Conservation (phyloP, 495 filamentous ascomycete genomes). For the Aspergillus sclerotiicarbonarius region DNA sequence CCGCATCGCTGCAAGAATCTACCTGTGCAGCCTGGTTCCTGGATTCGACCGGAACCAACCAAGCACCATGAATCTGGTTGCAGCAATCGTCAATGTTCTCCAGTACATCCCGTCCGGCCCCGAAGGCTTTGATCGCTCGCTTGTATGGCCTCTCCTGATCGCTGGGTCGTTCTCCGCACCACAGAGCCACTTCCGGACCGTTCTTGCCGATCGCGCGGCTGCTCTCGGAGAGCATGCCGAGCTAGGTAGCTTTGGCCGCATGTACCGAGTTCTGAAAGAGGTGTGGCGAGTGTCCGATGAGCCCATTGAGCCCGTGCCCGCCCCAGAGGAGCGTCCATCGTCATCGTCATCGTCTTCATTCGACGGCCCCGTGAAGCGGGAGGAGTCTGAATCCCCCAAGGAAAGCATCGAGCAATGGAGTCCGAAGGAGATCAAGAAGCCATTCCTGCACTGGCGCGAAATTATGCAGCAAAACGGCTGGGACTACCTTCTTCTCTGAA, state of each 20-base stretch:
- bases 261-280: slow-evolving; percentile 74
- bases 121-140: slow-evolving; percentile 81
- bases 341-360: slow-evolving; percentile 4
- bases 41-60: slow-evolving; percentile 71
- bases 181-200: slow-evolving; percentile 66
- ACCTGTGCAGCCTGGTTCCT: slow-evolving; percentile 90
- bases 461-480: slow-evolving; percentile 88
- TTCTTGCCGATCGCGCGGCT: slow-evolving; percentile 68
- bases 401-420: slow-evolving; percentile 11
- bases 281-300: slow-evolving; percentile 76
- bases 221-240: slow-evolving; percentile 71
- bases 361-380: slow-evolving; percentile 22
- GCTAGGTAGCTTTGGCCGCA: slow-evolving; percentile 83
- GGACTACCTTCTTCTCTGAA: slow-evolving; percentile 88
- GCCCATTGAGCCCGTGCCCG: slow-evolving; percentile 15
- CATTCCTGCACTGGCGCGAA: slow-evolving; percentile 85
- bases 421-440: slow-evolving; percentile 13
- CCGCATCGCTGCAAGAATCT: slow-evolving; percentile 89
- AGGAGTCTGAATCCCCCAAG: slow-evolving; percentile 21
- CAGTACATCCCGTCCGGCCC: slow-evolving; percentile 77
- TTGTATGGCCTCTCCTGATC: slow-evolving; percentile 91
- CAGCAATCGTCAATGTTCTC: slow-evolving; percentile 66
- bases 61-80: slow-evolving; percentile 70
- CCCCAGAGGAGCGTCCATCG: slow-evolving; percentile 27
- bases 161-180: slow-evolving; percentile 71